These are phyloP conservation scores for Wallacemonas rigidus DNA, from an alignment of 208 protist species.

Conservation along the genomic window DNA sequence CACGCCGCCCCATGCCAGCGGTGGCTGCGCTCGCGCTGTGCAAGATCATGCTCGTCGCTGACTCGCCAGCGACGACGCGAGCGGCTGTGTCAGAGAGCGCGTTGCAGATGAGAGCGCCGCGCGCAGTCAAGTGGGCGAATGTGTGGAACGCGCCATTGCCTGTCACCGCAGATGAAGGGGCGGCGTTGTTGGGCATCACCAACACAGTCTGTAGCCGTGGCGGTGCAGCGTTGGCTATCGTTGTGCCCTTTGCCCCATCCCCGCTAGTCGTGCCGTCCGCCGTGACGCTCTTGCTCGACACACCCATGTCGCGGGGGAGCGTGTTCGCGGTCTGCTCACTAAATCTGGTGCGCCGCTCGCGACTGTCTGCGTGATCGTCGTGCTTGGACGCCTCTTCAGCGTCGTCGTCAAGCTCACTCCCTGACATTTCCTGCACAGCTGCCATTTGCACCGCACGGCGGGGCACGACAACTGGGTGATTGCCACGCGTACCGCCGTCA, in stretches of 20 bases:
- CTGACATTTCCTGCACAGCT: neutral
- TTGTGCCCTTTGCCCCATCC: neutral
- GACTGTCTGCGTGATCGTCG: neutral
- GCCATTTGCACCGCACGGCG: neutral
- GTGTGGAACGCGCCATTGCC: neutral
- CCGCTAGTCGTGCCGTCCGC: too few species aligned
- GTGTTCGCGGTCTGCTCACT: neutral
- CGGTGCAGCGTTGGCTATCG: neutral
- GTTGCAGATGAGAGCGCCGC: neutral
- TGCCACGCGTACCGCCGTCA: neutral
- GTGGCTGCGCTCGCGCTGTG: neutral
- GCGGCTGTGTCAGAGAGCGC: neutral
- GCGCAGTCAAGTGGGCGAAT: neutral
- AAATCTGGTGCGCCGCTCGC: neutral
- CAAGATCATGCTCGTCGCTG: neutral
- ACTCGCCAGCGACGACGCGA: constrained; percentile 3
- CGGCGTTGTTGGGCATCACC: neutral
- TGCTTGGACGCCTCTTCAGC: neutral
- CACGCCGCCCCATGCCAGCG: neutral
- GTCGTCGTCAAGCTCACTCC: neutral
- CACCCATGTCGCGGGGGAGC: too few species aligned
- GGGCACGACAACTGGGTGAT: neutral
- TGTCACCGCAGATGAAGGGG: neutral
- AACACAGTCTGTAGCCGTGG: constrained; percentile 4
- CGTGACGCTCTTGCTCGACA: too few species aligned